Conservation (phyloP, 2,329 filamentous ascomycete species). For the Helminthosporium solani region DNA sequence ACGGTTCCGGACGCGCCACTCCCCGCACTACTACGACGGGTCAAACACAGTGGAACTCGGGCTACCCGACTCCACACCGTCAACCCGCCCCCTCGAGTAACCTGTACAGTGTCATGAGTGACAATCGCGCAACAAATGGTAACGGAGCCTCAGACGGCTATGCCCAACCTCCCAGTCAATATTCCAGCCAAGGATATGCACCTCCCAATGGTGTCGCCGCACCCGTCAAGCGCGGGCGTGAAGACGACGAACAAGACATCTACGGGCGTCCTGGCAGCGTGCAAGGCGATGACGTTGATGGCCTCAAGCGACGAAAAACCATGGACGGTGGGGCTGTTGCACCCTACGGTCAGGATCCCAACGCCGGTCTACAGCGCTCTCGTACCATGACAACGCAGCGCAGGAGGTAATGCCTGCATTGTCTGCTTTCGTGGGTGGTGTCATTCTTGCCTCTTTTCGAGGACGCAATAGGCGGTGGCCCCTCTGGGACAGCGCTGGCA, state of each 20-base stretch:
- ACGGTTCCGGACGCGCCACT: conserved; percentile 79
- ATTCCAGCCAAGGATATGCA: conserved; percentile 61
- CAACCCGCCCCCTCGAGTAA: conserved; percentile 69
- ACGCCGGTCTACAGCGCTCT: conserved; percentile 34
- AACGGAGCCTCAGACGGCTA: conserved; percentile 68
- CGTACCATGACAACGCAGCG: conserved; percentile 33
- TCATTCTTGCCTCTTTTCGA: conserved; percentile 18
- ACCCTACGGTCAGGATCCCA: conserved; percentile 35
- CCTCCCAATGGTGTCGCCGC: conserved; percentile 61
- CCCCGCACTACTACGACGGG: conserved; percentile 74
- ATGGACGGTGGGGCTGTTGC: conserved; percentile 51
- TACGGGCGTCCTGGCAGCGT: conserved; percentile 62
- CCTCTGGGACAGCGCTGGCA: not conserved
- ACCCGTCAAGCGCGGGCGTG: conserved; percentile 62
- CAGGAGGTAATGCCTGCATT: conserved; percentile 27
- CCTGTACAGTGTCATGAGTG: conserved; percentile 86
- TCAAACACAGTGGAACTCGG: conserved; percentile 70
- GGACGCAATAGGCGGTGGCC: conserved; percentile 25
- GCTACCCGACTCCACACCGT: conserved; percentile 79
- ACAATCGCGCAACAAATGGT: conserved; percentile 70
- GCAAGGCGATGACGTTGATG: conserved; percentile 59
- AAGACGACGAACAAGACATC: conserved; percentile 65
- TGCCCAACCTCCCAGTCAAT: conserved; percentile 59
- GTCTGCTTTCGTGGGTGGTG: conserved; percentile 19
- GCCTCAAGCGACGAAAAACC: conserved; percentile 77